Evolutionary conservation across 2,329 filamentous ascomycete genomes (phyloP), one percentile per base, ranked within the genome.

Genomic region (Phialemonium atrogriseum): DNA sequence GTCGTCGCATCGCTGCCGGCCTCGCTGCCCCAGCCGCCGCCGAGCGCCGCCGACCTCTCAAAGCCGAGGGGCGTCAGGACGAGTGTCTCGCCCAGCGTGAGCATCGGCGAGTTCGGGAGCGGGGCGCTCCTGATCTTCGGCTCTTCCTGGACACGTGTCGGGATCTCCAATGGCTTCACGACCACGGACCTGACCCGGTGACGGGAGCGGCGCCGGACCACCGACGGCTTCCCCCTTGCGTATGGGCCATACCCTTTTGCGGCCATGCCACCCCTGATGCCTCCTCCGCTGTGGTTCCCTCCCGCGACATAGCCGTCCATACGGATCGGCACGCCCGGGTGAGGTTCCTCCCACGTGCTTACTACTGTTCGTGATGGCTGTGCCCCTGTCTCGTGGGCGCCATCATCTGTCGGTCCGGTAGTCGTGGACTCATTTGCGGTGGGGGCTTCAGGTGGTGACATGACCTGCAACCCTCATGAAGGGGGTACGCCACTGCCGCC

Each of bases 381-480:
- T 38, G 36, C 35, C 39, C 31, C 42, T 34, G 34, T 33, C 41
- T 30, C 28, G 17, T 21, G 28, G 28, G 36, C 24, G 26, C 18
- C 28, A 13, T 33, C 29, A 10, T 36, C 26, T 14, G 35, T 32
- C 23, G 15, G 41, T 28, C 33, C 39, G 32, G 33, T 36, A 31
- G 34, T 36, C 39, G 39, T 33, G 37, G 33, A 34, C 22, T 40
- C 35, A 26, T 41, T 39, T 43, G 44, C 42, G 38, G 48, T 48
- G 42, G 54, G 51, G 54, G 57, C 45, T 50, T 52, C 51, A 50
- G 60, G 58, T 59, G 56, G 56, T 60, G 66, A 58, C 64, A 66
- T 64, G 68, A 61, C 71, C 70, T 73, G 66, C 59, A 52, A 66
- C 56, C 64, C 61, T 73, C 70, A 78, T 68, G 69, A 70, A n/a